Base-by-base conservation (phyloP, 2,329 filamentous ascomycete species). In the Emericellopsis cladophorae region DNA sequence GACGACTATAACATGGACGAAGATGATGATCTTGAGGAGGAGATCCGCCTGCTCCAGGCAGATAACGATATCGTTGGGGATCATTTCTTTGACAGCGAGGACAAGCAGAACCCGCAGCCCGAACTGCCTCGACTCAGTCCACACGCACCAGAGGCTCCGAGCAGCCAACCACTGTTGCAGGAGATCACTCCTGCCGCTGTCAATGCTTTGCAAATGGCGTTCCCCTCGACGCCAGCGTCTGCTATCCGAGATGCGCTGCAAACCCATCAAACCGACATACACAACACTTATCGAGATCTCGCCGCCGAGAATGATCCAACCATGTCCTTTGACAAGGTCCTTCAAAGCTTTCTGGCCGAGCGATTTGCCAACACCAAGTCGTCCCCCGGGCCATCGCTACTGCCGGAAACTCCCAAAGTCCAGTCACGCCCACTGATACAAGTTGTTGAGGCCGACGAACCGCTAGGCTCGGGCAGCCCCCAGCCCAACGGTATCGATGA, bases 11-110 rank as follows among this genome's bases (percentile, higher is more conserved):
- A 42, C 26, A 48, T 46, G 21, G 41, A 43, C 11, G 44, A 44
- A 29, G 31, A 18, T 9, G 40, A 45, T 10, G 36, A 42, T 22
- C 36, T 50, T 8, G 49, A 51, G 2, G 58, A 67, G 22, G 67
- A 72, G 42, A 53, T 70, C n/a, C 55, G 63, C 36, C 60, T 61
- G 22, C 49, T 71, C 2, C 55, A 58, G 32, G 55, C 63, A 6
- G 66, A 70, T 33, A 61, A 64, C 42, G 55, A 51, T 3, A 41
- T 47, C n/a, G 24, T 51, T 7, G 26, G 26, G 26, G 26, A 29
- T 12, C 26, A 29, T 29, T 29, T 29, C 26, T 29, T 29, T 12
- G 26, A 29, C 26, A 29, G 26, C 26, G 26, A 29, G 9, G 26
- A 29, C 3, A 7, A 29, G 9, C 26, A 29, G 9, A 29, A 29